Base-by-base conservation (phyloP, 345 rosid genomes). In the Conringia planisiliqua region DNA sequence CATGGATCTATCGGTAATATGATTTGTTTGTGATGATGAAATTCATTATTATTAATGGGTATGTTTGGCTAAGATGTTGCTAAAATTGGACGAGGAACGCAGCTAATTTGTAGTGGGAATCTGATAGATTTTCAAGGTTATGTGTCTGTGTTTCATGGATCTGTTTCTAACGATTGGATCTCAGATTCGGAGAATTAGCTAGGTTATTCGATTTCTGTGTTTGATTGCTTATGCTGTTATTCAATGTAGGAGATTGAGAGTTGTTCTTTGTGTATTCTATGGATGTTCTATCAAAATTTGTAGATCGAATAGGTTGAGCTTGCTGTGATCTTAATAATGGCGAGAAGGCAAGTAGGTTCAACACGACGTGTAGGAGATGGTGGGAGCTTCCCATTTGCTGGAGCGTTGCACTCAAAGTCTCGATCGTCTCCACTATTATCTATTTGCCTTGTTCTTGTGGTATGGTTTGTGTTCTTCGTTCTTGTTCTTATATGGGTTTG, bases 271-370 rank as follows among this genome's bases (percentile, higher is more conserved):
- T 46, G 3, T 46, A 1, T 22, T 46, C 4, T 42, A 5, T 42
- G 46, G 46, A 13, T 42, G n/a, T 52, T 52, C 30, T 17, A 26
- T 47, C 24, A 17, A 48, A 48, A 20, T 48, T 48, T 65, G 73
- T 62, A 77, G 76, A 68, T 71, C 40, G 60, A 27, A 8, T 66
- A 58, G 61, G 36, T 70, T 62, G 46, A 61, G 54, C 12, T 76
- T 55, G 22, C 6, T 3, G 16, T 67, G 65, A 55, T 71, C 22
- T 48, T 73, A 64, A 58, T 48, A 61, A 94, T 94, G 98, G 90
- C 97, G 40, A 83, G 97, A 72, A 85, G 98, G 81, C 97, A 85
- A 83, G 96, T 88, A 33, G 85, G 84, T 68, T 86, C 93, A 57
- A 80, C 88, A 11, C 84, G 98, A 43, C 89, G 96, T 36, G 82